Percentiles rank a stretch among this genome's conserved stretches.
These are phyloP conservation scores for Phellopilus nigrolimitatus DNA, from an alignment of 1,284 basidiomycete species.

Conservation along the genomic window DNA sequence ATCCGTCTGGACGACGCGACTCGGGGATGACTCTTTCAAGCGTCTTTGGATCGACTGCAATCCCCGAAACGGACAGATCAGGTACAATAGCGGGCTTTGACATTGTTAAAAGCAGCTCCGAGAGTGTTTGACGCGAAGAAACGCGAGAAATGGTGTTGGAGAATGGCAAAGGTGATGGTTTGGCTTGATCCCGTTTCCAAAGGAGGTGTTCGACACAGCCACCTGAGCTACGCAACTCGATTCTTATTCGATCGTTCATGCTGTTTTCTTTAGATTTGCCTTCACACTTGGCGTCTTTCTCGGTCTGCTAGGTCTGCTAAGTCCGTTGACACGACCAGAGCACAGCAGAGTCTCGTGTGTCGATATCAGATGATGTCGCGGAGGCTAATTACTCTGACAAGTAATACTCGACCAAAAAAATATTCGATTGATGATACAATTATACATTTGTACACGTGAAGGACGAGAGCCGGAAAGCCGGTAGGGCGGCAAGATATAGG, in stretches of 20 bases:
- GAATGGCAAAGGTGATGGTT: too few relatives aligned
- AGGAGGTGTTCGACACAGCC: too few relatives aligned
- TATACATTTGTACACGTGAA: not conserved
- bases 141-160: too few relatives aligned
- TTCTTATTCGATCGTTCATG: too few relatives aligned
- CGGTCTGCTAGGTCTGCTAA: too few relatives aligned
- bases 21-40: constrained; percentile 87
- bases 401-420: not conserved
- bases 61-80: constrained; percentile 69
- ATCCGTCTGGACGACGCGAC: constrained; percentile 79
- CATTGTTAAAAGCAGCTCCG: constrained; percentile 39
- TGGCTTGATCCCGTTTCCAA: too few relatives aligned
- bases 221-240: too few relatives aligned
- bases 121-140: not conserved
- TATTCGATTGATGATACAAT: not conserved
- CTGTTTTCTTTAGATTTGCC: too few relatives aligned
- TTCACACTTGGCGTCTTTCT: too few relatives aligned
- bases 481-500: too few relatives aligned
- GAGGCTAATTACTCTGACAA: not conserved
- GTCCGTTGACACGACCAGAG: too few relatives aligned
- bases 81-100: constrained; percentile 73
- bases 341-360: too few relatives aligned
- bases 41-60: constrained; percentile 77
- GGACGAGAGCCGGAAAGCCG: not conserved
- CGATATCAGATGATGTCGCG: not conserved